Conservation (phyloP, 352 stramenopile species). For the Pilasporangium apinafurcum region DNA sequence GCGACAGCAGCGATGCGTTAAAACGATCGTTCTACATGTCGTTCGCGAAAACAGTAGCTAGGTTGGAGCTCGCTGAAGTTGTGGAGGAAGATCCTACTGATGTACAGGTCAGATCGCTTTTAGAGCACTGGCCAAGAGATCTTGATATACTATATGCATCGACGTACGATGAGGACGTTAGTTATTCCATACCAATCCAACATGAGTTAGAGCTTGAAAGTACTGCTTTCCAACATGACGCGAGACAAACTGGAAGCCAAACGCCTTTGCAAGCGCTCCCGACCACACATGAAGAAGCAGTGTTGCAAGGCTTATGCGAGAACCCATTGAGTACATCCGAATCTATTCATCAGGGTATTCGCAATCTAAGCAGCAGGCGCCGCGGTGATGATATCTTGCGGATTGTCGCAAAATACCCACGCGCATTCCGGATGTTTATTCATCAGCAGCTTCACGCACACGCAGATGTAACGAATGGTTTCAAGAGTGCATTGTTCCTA, state of each 20-base stretch:
- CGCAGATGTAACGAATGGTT: constrained; percentile 18
- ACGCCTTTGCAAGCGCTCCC: not conserved
- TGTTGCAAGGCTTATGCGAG: constrained; percentile 30
- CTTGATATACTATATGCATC: too few relatives aligned
- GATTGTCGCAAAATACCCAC: constrained; percentile 35
- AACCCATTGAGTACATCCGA: constrained; percentile 43
- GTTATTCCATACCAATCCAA: too few relatives aligned
- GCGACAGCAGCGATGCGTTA: too few relatives aligned
- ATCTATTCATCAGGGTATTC: constrained; percentile 30
- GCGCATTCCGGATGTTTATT: constrained; percentile 28
- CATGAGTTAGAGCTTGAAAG: too few relatives aligned
- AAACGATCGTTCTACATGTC: too few relatives aligned
- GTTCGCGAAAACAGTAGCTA: too few relatives aligned
- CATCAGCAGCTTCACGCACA: constrained; percentile 29
- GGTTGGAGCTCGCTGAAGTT: too few relatives aligned
- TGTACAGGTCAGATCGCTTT: too few relatives aligned
- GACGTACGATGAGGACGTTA: too few relatives aligned
- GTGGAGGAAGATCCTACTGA: too few relatives aligned
- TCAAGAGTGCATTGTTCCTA: constrained; percentile 18
- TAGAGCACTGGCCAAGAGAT: too few relatives aligned
- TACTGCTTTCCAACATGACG: not conserved
- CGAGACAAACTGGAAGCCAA: not conserved
- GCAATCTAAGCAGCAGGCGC: constrained; percentile 20
- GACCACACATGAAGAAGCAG: constrained; percentile 26
- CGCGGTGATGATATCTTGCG: constrained; percentile 24